Conservation (phyloP, 1,139 yeast species). For the Diutina sp. region DNA sequence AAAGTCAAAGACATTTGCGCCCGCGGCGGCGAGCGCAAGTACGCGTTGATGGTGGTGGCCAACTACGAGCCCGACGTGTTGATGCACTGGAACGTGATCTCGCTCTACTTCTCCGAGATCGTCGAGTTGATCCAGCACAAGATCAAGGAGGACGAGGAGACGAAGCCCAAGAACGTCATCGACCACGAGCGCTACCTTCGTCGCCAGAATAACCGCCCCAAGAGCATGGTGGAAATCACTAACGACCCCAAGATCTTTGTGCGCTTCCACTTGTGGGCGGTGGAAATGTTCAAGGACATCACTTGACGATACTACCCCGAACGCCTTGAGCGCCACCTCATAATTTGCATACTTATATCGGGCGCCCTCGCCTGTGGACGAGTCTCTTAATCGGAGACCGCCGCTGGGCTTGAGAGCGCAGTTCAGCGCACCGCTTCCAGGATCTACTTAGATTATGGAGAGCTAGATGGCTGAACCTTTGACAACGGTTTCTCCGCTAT, state of each 20-base stretch:
- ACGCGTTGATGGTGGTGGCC: constrained; percentile 49
- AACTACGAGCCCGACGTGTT: constrained; percentile 44
- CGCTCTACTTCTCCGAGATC: constrained; percentile 36
- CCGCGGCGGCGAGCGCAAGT: constrained; percentile 68
- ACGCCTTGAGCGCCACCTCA: no score
- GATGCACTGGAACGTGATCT: constrained; percentile 45
- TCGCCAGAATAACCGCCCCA: constrained; percentile 40
- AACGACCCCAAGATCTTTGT: constrained; percentile 48
- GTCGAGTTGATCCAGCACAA: constrained; percentile 34
- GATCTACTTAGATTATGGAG: no score
- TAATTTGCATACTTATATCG: no score
- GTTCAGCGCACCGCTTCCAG: no score
- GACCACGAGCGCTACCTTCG: constrained; percentile 44
- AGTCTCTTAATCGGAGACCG: no score
- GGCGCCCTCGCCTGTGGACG: no score
- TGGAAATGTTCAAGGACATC: constrained; percentile 27
- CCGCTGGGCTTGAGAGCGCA: no score
- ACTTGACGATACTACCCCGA: not conserved
- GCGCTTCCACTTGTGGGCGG: constrained; percentile 55
- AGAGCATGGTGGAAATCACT: constrained; percentile 45
- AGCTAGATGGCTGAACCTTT: no score
- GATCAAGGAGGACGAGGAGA: constrained; percentile 15
- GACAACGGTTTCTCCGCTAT: no score
- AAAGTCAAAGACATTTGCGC: constrained; percentile 59
- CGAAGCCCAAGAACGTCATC: constrained; percentile 6